Evolutionary conservation across 352 stramenopile species (phyloP).

Genomic region (Phytopythium aichiense): DNA sequence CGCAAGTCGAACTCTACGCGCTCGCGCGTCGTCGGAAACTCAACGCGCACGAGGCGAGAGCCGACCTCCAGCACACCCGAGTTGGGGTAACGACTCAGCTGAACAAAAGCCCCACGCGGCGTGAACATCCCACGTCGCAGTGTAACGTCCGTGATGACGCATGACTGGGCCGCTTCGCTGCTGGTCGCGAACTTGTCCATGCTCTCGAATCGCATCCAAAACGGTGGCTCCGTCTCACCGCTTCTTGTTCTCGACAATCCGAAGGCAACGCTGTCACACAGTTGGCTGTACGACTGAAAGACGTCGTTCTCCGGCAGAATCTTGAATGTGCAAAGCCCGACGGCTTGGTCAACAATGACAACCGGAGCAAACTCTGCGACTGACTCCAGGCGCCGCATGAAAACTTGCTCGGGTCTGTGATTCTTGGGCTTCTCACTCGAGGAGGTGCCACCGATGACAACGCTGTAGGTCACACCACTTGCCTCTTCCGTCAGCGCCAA

Average conservation of each 20-base stretch:
- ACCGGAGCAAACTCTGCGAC: slow-evolving; percentile 30
- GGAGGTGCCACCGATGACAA: slow-evolving; percentile 33
- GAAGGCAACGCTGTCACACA: slow-evolving; percentile 34
- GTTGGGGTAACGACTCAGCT: slow-evolving; percentile 17
- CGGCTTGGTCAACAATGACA: slow-evolving; percentile 26
- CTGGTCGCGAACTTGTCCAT: slow-evolving; percentile 21
- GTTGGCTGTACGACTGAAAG: slow-evolving; percentile 30
- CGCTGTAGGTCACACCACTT: slow-evolving; percentile 20
- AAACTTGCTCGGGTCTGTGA: slow-evolving; percentile 7
- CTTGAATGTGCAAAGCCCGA: slow-evolving; percentile 47
- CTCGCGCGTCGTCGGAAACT: slow-evolving; percentile 12
- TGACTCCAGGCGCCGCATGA: slow-evolving; percentile 19
- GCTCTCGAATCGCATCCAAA: slow-evolving; percentile 52
- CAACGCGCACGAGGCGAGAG: slow-evolving; percentile 14
- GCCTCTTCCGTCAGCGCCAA: neutral
- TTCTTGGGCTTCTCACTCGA: slow-evolving; percentile 9
- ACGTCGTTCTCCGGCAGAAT: slow-evolving; percentile 22
- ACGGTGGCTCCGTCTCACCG: slow-evolving; percentile 14
- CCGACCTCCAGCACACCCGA: slow-evolving; percentile 13
- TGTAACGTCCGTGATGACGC: slow-evolving; percentile 19
- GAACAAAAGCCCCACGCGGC: slow-evolving; percentile 21
- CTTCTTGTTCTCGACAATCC: neutral
- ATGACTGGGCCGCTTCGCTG: slow-evolving; percentile 13
- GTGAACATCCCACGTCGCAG: slow-evolving; percentile 33
- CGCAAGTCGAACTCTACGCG: slow-evolving; percentile 42